phyloP scores from a whole-genome alignment of 495 filamentous ascomycete genomes.

The Xylaria nigripes region DNA sequence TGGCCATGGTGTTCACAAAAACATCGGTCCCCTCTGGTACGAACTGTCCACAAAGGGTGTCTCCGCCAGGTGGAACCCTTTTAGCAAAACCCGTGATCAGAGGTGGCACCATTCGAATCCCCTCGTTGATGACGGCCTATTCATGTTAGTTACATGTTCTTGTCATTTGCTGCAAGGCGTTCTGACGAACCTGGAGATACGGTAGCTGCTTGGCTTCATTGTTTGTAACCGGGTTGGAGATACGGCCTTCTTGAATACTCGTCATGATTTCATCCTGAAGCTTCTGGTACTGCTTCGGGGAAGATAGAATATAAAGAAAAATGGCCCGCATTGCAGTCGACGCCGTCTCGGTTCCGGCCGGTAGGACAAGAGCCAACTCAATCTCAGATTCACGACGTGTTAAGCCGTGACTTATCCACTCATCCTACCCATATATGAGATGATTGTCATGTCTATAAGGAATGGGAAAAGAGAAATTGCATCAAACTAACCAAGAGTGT shows the following conservation, averaged over 20 bases:
- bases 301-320: slow-evolving; percentile 42
- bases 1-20: slow-evolving; percentile 36
- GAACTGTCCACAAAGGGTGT: slow-evolving; percentile 38
- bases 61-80: slow-evolving; percentile 44
- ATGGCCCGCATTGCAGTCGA: slow-evolving; percentile 49
- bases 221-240: slow-evolving; percentile 28
- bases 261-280: slow-evolving; percentile 50
- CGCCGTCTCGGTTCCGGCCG: slow-evolving; percentile 55
- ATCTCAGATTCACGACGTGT: slow-evolving; percentile 24
- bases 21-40: slow-evolving; percentile 47
- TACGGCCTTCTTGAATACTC: slow-evolving; percentile 23
- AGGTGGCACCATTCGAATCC: slow-evolving; percentile 38
- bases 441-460: neutral
- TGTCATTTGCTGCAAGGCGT: slow-evolving; percentile 16
- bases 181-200: slow-evolving; percentile 26
- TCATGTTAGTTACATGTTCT: neutral
- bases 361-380: slow-evolving; percentile 29
- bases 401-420: slow-evolving; percentile 29
- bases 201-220: slow-evolving; percentile 35
- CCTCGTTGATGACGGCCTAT: slow-evolving; percentile 44
- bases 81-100: slow-evolving; percentile 30
- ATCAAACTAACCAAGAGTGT: slow-evolving; percentile 36
- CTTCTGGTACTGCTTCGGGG: slow-evolving; percentile 37
- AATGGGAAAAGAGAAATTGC: neutral
- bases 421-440: slow-evolving; percentile 15